Evolutionary conservation across 2,329 filamentous ascomycete species (phyloP), one percentile per base, ranked within the genome.

Genomic region (Penicillium sp.): DNA sequence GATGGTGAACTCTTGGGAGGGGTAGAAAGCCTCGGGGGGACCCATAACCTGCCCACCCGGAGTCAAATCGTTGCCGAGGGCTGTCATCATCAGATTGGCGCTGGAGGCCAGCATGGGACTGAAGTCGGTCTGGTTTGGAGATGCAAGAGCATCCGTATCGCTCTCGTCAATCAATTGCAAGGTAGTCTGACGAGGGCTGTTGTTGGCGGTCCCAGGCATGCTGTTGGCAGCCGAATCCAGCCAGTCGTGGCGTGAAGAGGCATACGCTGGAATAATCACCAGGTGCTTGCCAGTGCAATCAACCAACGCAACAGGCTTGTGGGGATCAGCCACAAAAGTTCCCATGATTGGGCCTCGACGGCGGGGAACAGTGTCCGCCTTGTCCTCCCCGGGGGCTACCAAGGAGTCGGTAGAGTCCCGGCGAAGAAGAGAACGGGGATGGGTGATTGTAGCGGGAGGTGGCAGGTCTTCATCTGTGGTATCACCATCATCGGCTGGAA

Each of bases 1-100:
- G 13, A 85, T 75, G 46, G 79, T 78, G 60, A 84, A 78, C 57
- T 78, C 84, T 11, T 83, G 82, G 57, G 89, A 87, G 5, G 89
- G 86, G 69, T 90, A 93, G 75, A 92, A 93, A 7, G 90, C 89
- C 75, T 93, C 90, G 0, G 87, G 83, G 2, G 90, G 89, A 0
- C 89, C 90, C 70, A 91, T 82, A n/a, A 87, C 83, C 70, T 90
- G 87, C 5, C 85, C 86, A 65, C 78, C 79, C 40, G 82, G 78
- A 26, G 79, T 75, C 57, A 78, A 75, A 46, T 82, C 79, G 56
- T 80, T 82, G 25, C 79, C 78, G 78, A 92, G 87, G 68, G 88
- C 89, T 52, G 88, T 89, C 79, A 93, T 87, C 90, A 93, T 93
- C 65, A 93, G 83, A 61, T 92, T 90, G 58, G 88, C 87, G 19